Conservation (phyloP, 345 rosid genomes). For the Murraya paniculata region DNA sequence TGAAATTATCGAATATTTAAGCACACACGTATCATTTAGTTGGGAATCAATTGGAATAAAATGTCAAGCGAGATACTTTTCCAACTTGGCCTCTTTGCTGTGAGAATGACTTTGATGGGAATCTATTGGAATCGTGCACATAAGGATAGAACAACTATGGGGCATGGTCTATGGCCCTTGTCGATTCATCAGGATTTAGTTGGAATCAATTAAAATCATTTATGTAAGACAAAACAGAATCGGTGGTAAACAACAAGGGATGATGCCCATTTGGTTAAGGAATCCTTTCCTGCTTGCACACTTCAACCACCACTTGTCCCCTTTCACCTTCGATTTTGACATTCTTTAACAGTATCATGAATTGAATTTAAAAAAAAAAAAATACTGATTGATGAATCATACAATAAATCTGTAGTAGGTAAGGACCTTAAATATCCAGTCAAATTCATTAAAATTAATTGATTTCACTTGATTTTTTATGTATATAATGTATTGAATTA, state of each 20-base stretch:
- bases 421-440: too few relatives aligned
- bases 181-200: not conserved
- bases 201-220: not conserved
- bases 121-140: not conserved
- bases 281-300: not conserved
- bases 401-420: too few relatives aligned
- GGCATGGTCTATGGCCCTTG: not conserved
- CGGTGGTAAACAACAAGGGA: too few relatives aligned
- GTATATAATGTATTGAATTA: too few relatives aligned
- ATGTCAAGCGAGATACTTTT: too few relatives aligned
- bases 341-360: not conserved
- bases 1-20: too few relatives aligned
- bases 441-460: too few relatives aligned
- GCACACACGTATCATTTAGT: too few relatives aligned
- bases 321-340: not conserved
- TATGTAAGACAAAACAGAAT: not conserved
- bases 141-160: not conserved
- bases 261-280: not conserved
- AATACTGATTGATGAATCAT: too few relatives aligned
- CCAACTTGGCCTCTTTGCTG: not conserved
- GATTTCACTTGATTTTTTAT: too few relatives aligned
- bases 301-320: not conserved
- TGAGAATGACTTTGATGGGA: not conserved
- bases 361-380: too few relatives aligned
- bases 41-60: too few relatives aligned